Percentiles rank a stretch among this genome's conserved stretches.
phyloP scores from a whole-genome alignment of 2,329 filamentous ascomycete species.

The Thielaviopsis euricoi region DNA sequence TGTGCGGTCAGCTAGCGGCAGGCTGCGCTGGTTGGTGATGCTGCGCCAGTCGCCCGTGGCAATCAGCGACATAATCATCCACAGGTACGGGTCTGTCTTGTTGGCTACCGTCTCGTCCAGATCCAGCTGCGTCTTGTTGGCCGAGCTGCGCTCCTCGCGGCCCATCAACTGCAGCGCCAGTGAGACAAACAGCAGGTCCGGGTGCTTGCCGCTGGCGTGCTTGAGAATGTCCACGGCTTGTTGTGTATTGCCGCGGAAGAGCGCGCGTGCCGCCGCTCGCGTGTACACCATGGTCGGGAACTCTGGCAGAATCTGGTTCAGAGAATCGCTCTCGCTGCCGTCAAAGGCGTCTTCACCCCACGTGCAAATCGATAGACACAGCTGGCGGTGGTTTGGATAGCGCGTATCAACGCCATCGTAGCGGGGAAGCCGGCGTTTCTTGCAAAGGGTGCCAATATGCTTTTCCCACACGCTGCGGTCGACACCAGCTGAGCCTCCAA shows the following conservation, averaged over 20 bases:
- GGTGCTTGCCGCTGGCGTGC: slow-evolving; percentile 42
- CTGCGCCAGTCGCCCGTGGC: slow-evolving; percentile 60
- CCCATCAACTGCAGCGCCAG: slow-evolving; percentile 48
- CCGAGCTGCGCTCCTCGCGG: slow-evolving; percentile 25
- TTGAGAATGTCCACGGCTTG: slow-evolving; percentile 56
- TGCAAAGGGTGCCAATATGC: slow-evolving; percentile 46
- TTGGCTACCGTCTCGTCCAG: slow-evolving; percentile 43
- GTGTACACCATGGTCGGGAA: slow-evolving; percentile 44
- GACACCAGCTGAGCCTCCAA: slow-evolving; percentile 30
- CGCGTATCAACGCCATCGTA: slow-evolving; percentile 48
- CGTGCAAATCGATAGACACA: slow-evolving; percentile 59
- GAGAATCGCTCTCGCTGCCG: slow-evolving; percentile 22
- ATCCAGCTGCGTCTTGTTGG: slow-evolving; percentile 34
- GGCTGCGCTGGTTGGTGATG: slow-evolving; percentile 55
- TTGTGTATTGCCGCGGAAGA: slow-evolving; percentile 55
- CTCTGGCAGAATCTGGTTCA: slow-evolving; percentile 26
- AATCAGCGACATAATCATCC: slow-evolving; percentile 63
- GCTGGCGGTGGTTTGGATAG: slow-evolving; percentile 52
- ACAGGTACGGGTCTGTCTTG: slow-evolving; percentile 61
- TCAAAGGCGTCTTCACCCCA: slow-evolving; percentile 40
- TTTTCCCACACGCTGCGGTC: slow-evolving; percentile 36
- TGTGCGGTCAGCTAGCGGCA: slow-evolving; percentile 59
- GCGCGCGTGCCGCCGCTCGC: slow-evolving; percentile 58
- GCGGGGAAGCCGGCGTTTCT: slow-evolving; percentile 40
- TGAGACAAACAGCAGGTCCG: slow-evolving; percentile 52